These are phyloP conservation scores for Ambrosiella cleistominuta DNA, from an alignment of 2,329 filamentous ascomycete species.

Conservation along the genomic window DNA sequence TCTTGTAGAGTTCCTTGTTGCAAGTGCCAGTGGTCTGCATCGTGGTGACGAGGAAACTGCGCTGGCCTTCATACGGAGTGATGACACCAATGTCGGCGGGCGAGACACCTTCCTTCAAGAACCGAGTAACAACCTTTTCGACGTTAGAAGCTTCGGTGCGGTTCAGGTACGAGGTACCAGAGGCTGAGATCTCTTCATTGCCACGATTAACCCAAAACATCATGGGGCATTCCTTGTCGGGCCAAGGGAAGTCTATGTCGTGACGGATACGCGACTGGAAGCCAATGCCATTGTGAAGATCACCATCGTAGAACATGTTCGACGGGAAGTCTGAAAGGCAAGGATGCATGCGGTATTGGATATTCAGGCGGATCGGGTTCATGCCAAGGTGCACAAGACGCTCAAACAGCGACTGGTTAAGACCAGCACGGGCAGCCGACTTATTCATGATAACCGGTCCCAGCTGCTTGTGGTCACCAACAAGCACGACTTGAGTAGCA, in stretches of 20 bases:
- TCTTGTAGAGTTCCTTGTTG: slow-evolving; percentile 97
- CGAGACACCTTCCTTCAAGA: slow-evolving; percentile 97
- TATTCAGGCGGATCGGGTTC: slow-evolving; percentile 80
- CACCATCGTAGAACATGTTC: slow-evolving; percentile 99
- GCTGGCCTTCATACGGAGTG: slow-evolving; percentile 94
- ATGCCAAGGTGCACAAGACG: slow-evolving; percentile 83
- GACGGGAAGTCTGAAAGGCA: slow-evolving; percentile 94
- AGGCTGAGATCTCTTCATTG: slow-evolving; percentile 94
- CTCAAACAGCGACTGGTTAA: slow-evolving; percentile 98
- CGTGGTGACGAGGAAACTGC: slow-evolving; percentile 96
- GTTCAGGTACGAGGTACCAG: slow-evolving; percentile 94
- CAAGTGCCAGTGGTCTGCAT: slow-evolving; percentile 97
- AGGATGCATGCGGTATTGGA: slow-evolving; percentile 98
- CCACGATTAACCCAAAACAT: slow-evolving; percentile 99
- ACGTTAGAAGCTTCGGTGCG: slow-evolving; percentile 94
- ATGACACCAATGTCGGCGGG: slow-evolving; percentile 91
- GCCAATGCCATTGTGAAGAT: slow-evolving; percentile 89
- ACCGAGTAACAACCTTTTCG: slow-evolving; percentile 94
- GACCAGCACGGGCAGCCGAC: slow-evolving; percentile 90
- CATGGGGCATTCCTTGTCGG: slow-evolving; percentile 85
- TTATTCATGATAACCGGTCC: slow-evolving; percentile 99
- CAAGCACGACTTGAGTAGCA: slow-evolving; percentile 97
- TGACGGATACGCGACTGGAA: slow-evolving; percentile 72
- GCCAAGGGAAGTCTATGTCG: slow-evolving; percentile 97
- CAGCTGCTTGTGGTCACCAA: slow-evolving; percentile 94